phyloP scores from a whole-genome alignment of 768 basidiomycete species.

The Leucocoprinus leucothites region DNA sequence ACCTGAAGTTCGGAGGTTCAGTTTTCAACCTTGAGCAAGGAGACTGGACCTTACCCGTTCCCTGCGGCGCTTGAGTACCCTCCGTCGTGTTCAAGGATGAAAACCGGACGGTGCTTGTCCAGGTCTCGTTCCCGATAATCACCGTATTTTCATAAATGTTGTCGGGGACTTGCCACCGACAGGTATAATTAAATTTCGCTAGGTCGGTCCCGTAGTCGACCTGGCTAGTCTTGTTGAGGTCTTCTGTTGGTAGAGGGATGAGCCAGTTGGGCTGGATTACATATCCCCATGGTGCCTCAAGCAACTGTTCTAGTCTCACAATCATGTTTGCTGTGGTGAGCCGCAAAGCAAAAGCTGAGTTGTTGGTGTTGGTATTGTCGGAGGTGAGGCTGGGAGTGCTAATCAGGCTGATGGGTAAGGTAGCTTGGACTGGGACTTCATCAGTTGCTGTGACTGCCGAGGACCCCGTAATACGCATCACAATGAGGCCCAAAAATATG shows the following conservation, averaged over 20 bases:
- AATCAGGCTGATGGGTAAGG: constrained; percentile 1
- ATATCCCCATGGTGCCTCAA: background rate
- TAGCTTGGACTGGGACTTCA: too few species aligned
- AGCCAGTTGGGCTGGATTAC: background rate
- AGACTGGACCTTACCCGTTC: background rate
- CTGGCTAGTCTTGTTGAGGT: background rate
- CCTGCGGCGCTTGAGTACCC: background rate
- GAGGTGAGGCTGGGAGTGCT: background rate
- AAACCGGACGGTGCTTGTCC: background rate
- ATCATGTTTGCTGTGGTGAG: background rate
- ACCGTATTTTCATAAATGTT: background rate
- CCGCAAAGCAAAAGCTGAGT: background rate
- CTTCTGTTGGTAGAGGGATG: constrained; percentile 1
- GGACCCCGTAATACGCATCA: background rate
- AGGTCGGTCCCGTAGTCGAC: background rate
- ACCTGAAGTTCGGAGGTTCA: background rate
- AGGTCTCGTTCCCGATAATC: background rate
- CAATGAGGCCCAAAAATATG: background rate
- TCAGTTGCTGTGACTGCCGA: too few species aligned
- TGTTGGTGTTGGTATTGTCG: background rate
- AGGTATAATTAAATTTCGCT: background rate
- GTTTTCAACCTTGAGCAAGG: background rate
- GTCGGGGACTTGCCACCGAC: constrained; percentile 4
- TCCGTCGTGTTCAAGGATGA: background rate
- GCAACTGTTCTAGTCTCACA: constrained; percentile 1